A percentile compares a stretch with the other conserved stretches of the same genome.
Conservation (phyloP, 306 rosid species). For the Gillenia trifoliata region DNA sequence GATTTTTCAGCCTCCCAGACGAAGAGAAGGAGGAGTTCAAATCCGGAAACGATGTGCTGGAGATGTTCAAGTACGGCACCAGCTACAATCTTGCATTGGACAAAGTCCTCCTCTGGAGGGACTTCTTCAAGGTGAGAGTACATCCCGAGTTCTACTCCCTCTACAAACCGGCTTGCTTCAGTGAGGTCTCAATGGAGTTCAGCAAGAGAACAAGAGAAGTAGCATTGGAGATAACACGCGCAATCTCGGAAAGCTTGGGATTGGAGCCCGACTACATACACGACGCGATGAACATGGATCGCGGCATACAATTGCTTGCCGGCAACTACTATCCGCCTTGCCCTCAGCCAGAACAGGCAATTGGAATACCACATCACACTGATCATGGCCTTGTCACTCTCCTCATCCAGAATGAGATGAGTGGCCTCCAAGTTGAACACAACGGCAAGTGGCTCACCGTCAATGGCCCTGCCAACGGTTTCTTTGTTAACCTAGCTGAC, state of each 20-base stretch:
- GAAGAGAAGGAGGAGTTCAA: constrained; percentile 39
- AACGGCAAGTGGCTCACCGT: constrained; percentile 22
- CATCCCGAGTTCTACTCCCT: constrained; percentile 40
- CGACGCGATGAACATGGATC: constrained; percentile 10
- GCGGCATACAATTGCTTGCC: constrained; percentile 8
- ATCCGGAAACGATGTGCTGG: constrained; percentile 20
- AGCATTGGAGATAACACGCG: background rate
- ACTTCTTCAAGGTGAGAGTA: constrained; percentile 33
- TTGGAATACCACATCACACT: constrained; percentile 22
- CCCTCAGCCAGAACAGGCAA: constrained; percentile 26
- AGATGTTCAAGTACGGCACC: constrained; percentile 40
- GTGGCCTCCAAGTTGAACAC: constrained; percentile 22
- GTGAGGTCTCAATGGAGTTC: constrained; percentile 7
- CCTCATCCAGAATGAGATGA: constrained; percentile 18
- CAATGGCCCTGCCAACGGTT: constrained; percentile 8
- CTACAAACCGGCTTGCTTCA: constrained; percentile 40
- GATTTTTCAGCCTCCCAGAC: constrained; percentile 30
- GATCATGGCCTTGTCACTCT: constrained; percentile 22
- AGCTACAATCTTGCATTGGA: constrained; percentile 33
- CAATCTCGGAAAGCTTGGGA: constrained; percentile 23
- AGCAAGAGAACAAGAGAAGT: constrained; percentile 6
- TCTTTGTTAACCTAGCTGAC: constrained; percentile 20
- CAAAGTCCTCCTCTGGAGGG: constrained; percentile 46
- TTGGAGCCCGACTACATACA: constrained; percentile 20
- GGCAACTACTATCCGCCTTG: constrained; percentile 26